Evolutionary conservation across 2,329 filamentous ascomycete genomes (phyloP), one percentile per base, ranked within the genome.

Genomic region (Penicillium concentricum): DNA sequence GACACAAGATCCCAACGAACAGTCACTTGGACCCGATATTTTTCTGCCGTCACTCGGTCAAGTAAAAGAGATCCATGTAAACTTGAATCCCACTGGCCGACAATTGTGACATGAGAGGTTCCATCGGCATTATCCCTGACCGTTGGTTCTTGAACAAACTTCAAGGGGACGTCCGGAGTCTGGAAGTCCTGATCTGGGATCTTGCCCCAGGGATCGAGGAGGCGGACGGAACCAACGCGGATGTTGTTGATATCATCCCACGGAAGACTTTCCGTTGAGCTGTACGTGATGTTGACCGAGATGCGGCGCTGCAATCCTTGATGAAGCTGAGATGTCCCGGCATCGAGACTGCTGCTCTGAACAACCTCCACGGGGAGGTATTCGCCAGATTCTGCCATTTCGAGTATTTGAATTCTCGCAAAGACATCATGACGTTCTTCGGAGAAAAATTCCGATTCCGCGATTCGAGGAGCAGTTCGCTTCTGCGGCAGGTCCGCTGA

Each of bases 51-150:
- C 1, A 91, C 88, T 26, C 93, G 87, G 74, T 99, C 92, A n/a
- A 99, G 84, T 15, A 97, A 81, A n/a, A 96, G 80, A 6, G 94
- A 97, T 61, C 87, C 87, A 74, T 99, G 94, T 63, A 94, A 81
- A 68, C 92, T 96, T 0, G 93, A 97, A 71, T 99, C 94, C 94
- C 94, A 99, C 69, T 97, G 92, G 0, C 90, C 92, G n/a, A 89
- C 83, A 42, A 97, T 81, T 1, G 88, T 92, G 37, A 97, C 87
- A 71, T 89, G 92, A 35, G 87, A 88, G 0, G 92, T 97, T 37
- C 94, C 94, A 71, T 97, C 95, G 24, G 90, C 86, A 69, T 97
- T 95, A 56, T 90, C 87, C 61, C 88, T 89, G 62, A 96, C 88
- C 54, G 87, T 82, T 0, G 94, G 93, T 46, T 88, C 86, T 32